Evolutionary conservation across 1,139 yeast species (phyloP).

Genomic region (Meyerozyma smithsonii): DNA sequence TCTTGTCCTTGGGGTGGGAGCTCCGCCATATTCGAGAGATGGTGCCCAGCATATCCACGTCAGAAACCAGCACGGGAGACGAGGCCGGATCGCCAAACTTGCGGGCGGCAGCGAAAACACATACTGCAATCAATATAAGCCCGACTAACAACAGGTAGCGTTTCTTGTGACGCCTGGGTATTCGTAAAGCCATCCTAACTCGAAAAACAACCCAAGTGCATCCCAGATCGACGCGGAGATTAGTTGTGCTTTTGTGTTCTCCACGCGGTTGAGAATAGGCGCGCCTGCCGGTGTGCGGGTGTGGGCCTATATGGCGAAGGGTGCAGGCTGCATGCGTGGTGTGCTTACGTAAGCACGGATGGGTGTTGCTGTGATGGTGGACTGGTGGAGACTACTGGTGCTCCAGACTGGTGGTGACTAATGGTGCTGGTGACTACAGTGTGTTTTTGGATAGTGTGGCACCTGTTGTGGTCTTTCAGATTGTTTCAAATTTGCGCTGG

Average conservation of each 20-base stretch:
- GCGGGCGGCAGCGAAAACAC: not conserved
- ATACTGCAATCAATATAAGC: not conserved
- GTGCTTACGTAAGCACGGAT: too few relatives aligned
- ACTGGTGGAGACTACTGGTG: too few relatives aligned
- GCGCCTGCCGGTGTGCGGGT: too few relatives aligned
- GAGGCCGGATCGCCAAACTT: not conserved
- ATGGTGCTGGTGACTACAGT: too few relatives aligned
- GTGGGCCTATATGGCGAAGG: too few relatives aligned
- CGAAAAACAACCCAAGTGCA: not conserved
- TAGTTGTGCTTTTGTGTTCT: not conserved
- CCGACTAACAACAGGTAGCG: not conserved
- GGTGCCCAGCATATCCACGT: not conserved
- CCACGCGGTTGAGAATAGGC: too few relatives aligned
- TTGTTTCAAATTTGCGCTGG: too few relatives aligned
- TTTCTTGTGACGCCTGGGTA: not conserved
- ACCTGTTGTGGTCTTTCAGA: too few relatives aligned
- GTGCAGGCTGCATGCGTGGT: too few relatives aligned
- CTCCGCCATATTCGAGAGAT: not conserved
- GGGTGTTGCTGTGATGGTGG: too few relatives aligned
- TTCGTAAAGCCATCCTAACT: not conserved
- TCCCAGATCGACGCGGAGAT: not conserved
- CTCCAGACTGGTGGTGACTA: too few relatives aligned
- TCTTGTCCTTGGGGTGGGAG: conserved; percentile 9
- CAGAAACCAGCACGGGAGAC: not conserved
- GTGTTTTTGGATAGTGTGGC: too few relatives aligned